Evolutionary conservation across 2,329 filamentous ascomycete genomes (phyloP), one percentile per base, ranked within the genome.

Genomic region (Bipolaris zeicola): DNA sequence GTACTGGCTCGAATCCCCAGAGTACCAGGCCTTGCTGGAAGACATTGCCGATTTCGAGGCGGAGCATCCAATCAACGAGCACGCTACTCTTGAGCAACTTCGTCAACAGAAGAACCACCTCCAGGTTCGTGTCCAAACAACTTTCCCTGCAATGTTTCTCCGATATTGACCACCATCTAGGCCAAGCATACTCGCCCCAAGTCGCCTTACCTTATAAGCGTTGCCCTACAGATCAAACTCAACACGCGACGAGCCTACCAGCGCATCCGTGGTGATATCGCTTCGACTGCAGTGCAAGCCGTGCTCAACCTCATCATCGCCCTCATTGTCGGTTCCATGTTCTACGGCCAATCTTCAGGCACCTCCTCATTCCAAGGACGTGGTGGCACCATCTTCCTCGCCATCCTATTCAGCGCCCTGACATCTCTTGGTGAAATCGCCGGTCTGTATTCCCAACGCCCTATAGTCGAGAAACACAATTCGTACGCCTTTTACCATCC

Each of bases 401-500:
- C 85, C 2, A 73, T 87, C 22, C 73, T 88, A 2, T 78, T 87
- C 62, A 87, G 86, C 60, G 85, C 85, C 2, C 72, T 88, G 16
- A 81, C 78, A 0, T 81, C 84, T 7, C 83, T 87, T 49, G 77
- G 80, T 1, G 86, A 89, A 39, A 77, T 77, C 52, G 65, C 66
- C 42, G 63, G 58, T 42, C 58, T 96, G 2, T 96, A 94, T 69
- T 84, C 89, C 1, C 92, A 96, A 83, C 88, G 93, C 20, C 89
- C 90, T 0, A 95, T 96, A 65, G 91, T 97, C 57, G 92, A 96
- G 69, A 96, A 96, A 72, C 93, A 96, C 67, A 79, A 83, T 50
- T 87, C 89, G 24, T 96, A 96, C 72, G 91, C 92, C 13, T 84
- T 96, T 36, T 96, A 96, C 66, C 92, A 96, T 69, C 92, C 93